These are phyloP conservation scores for Jamesozyma rosinii DNA, from an alignment of 805 yeast genomes.

Conservation along the genomic window DNA sequence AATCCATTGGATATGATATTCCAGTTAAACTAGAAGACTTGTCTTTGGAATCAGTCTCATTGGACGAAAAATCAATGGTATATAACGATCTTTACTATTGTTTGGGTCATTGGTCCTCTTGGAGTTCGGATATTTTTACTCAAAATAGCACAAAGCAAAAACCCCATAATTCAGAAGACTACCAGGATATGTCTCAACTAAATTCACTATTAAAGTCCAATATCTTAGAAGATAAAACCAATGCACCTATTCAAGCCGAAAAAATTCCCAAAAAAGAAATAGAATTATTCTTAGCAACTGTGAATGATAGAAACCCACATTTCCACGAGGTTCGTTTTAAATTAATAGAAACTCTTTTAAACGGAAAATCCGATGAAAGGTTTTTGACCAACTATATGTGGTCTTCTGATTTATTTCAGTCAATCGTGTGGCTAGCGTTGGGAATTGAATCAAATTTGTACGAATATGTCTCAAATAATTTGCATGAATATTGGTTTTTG, in stretches of 20 bases:
- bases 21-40: constrained; percentile 7
- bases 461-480: constrained; percentile 12
- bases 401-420: constrained; percentile 31
- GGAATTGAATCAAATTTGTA: constrained; percentile 24
- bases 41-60: constrained; percentile 4
- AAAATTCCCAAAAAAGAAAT: constrained; percentile 13
- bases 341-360: constrained; percentile 23
- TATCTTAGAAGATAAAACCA: constrained; percentile 18
- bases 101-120: constrained; percentile 31
- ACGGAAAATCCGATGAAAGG: constrained; percentile 16
- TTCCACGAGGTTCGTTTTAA: constrained; percentile 33
- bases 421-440: constrained; percentile 27
- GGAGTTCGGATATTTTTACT: constrained; percentile 27
- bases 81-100: constrained; percentile 28
- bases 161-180: constrained; percentile 3
- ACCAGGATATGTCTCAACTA: constrained; percentile 19
- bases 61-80: constrained; percentile 1
- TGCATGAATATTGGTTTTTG: constrained; percentile 9
- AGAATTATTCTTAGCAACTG: constrained; percentile 17
- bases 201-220: constrained; percentile 28
- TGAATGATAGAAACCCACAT: constrained; percentile 28
- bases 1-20: constrained; percentile 1
- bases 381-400: constrained; percentile 34
- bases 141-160: constrained; percentile 12
- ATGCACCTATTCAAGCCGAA: constrained; percentile 1